These are phyloP conservation scores for Candida corydali DNA, from an alignment of 805 yeast genomes.

Conservation along the genomic window DNA sequence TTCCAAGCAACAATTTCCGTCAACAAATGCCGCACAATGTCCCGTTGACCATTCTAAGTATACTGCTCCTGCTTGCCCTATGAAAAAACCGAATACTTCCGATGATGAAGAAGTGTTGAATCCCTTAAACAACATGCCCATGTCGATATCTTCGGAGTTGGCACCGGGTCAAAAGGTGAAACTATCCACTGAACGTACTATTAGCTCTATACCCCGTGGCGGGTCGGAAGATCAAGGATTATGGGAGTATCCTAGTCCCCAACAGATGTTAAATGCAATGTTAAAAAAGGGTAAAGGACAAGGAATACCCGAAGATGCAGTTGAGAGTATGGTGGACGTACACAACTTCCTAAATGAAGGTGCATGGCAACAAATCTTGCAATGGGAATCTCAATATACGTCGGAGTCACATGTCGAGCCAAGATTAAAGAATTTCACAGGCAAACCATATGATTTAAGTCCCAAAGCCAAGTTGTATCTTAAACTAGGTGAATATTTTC, in stretches of 20 bases:
- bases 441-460: conserved; percentile 81
- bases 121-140: conserved; percentile 89
- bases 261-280: conserved; percentile 99
- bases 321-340: conserved; percentile 93
- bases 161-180: conserved; percentile 78
- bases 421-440: conserved; percentile 79
- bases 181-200: conserved; percentile 78
- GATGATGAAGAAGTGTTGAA: conserved; percentile 45
- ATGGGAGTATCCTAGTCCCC: conserved; percentile 99
- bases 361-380: conserved; percentile 91
- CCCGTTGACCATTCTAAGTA: conserved; percentile 10
- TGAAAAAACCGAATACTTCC: background rate
- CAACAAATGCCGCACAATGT: conserved; percentile 9
- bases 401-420: conserved; percentile 56
- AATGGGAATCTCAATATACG: conserved; percentile 83
- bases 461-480: conserved; percentile 80
- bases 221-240: conserved; percentile 57
- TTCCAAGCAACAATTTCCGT: background rate
- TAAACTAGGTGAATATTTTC: conserved; percentile 63
- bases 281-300: conserved; percentile 85
- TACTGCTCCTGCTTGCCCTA: conserved; percentile 11
- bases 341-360: conserved; percentile 96
- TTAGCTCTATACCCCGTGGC: conserved; percentile 87
- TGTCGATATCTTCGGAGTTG: conserved; percentile 54
- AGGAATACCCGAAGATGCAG: conserved; percentile 91